Base-by-base conservation (phyloP, 1,284 basidiomycete species). In the Termitomyces sp. region DNA sequence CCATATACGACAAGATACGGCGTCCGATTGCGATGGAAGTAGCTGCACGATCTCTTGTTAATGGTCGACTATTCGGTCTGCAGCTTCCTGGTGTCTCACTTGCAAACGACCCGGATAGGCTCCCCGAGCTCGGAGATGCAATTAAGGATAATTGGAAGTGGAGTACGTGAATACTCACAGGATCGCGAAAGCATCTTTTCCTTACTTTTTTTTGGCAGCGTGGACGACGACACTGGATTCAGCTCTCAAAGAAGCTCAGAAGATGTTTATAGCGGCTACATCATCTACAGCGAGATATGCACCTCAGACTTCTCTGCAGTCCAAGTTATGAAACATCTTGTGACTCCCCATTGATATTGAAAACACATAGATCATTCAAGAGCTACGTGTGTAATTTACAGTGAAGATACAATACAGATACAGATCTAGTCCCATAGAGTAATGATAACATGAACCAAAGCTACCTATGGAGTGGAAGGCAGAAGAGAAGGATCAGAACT, bases 1-100 rank as follows among this genome's bases (percentile, higher is more conserved):
- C 61, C 10, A 65, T 72, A 2, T 75, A 73, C 56, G 71, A 76
- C 57, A 44, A 57, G 5, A 61, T 73, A n/a, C 70, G 73, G 2
- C 65, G 71, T 3, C 72, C 73, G 5, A 62, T 70, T 9, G 68
- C 65, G 3, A 61, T 60, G 48, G 64, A 68, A 47, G 65, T 70
- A 17, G 65, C 64, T 15, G 58, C 62, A 41, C 54, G 62, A 13
- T 70, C 69, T 10, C 58, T 62, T 12, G 40, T 61, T 3, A 67
- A 66, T 43, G 67, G 68, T 38, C 21, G 56, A 26, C 44, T 64
- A 7, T 67, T 65, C 48, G 62, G 62, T n/a, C 59, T 68, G 3
- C 60, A 67, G 45, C 54, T 65, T 15, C 52, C 53, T 38, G 61
- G 60, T 9, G 46, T 65, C 28, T 50, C 58, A 49, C 59, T 61